Conservation (phyloP, 495 filamentous ascomycete species). For the Aspergillus biplanus region DNA sequence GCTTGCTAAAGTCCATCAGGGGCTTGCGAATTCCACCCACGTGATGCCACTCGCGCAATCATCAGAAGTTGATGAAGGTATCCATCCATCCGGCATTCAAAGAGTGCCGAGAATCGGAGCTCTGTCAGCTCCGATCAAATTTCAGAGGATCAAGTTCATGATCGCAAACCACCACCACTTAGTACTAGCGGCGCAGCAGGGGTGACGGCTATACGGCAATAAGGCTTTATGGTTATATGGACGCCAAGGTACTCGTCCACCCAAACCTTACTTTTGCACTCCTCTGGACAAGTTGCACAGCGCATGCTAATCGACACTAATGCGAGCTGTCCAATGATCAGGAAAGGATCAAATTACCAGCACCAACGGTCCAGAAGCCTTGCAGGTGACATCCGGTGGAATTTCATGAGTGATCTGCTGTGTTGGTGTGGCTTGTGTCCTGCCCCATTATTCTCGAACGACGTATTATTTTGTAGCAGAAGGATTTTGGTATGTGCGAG, state of each 20-base stretch:
- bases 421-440: neutral
- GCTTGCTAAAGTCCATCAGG: neutral
- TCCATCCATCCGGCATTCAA: neutral
- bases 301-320: neutral
- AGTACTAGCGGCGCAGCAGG: neutral
- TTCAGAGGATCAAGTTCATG: neutral
- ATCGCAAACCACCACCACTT: no score
- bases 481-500: neutral
- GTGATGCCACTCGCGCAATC: conserved; percentile 13
- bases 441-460: neutral
- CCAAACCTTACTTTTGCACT: no score
- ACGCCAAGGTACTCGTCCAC: neutral
- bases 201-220: conserved; percentile 11
- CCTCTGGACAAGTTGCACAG: no score
- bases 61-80: conserved; percentile 1
- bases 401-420: neutral
- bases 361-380: neutral
- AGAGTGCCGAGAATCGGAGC: conserved; percentile 21
- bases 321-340: neutral
- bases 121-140: conserved; percentile 16
- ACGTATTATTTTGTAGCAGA: neutral
- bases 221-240: conserved; percentile 10
- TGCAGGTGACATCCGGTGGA: neutral
- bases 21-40: conserved; percentile 9
- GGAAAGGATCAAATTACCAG: neutral